phyloP scores from a whole-genome alignment of 1,284 basidiomycete genomes.

The Leccinum pachyderme region DNA sequence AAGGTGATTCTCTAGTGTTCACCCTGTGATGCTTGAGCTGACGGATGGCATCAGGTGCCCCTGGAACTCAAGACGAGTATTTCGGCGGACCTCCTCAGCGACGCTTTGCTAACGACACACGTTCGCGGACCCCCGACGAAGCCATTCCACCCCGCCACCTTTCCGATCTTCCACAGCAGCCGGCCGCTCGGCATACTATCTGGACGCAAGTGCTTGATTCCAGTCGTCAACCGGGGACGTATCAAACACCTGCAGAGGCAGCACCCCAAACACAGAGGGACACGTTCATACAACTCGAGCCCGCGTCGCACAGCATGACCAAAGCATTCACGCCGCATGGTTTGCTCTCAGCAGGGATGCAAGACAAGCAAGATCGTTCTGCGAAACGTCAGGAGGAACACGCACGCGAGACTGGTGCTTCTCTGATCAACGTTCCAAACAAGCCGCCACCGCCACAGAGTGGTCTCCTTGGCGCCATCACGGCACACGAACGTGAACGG shows the following conservation, averaged over 20 bases:
- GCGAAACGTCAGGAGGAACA: constrained; percentile 93
- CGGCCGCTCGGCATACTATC: constrained; percentile 61
- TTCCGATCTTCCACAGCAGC: constrained; percentile 45
- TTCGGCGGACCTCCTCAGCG: constrained; percentile 27
- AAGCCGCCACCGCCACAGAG: constrained; percentile 96
- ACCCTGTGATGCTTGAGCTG: constrained; percentile 9
- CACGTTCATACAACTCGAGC: constrained; percentile 83
- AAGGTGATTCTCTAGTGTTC: constrained; percentile 28
- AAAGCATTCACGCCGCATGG: constrained; percentile 95
- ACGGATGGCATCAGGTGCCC: constrained; percentile 14
- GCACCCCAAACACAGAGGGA: constrained; percentile 46
- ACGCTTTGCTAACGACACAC: constrained; percentile 46
- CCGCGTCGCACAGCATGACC: constrained; percentile 72
- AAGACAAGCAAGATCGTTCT: constrained; percentile 93
- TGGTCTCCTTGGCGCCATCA: constrained; percentile 93
- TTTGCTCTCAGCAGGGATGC: constrained; percentile 89
- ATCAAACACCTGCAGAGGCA: constrained; percentile 33
- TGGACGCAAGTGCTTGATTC: constrained; percentile 88
- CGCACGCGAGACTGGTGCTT: constrained; percentile 85
- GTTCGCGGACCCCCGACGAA: constrained; percentile 41
- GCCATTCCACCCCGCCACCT: constrained; percentile 45
- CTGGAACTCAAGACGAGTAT: constrained; percentile 23
- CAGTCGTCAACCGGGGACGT: constrained; percentile 46
- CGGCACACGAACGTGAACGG: constrained; percentile 90
- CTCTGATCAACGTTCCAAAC: constrained; percentile 89